phyloP scores from a whole-genome alignment of 2,329 filamentous ascomycete genomes.

The Harringtonia lauricola region DNA sequence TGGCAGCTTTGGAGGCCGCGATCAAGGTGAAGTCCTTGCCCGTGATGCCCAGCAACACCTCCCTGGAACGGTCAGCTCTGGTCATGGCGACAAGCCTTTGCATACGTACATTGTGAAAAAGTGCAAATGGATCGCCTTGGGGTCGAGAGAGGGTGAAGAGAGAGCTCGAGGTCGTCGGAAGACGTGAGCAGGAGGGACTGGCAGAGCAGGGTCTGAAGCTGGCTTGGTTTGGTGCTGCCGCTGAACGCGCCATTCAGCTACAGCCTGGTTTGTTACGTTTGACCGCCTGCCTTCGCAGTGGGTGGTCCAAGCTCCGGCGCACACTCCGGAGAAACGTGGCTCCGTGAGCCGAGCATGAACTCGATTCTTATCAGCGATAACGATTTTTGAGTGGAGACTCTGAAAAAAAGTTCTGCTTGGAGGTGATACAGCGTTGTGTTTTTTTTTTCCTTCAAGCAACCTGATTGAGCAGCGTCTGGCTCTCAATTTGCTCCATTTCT shows the following conservation, averaged over 20 bases:
- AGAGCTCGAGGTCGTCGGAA: not conserved
- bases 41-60: conserved; percentile 94
- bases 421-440: not conserved
- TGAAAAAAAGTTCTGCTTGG: conserved; percentile 9
- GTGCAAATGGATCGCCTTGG: not conserved
- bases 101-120: not conserved
- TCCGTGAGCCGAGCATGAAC: conserved; percentile 1
- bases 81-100: not conserved
- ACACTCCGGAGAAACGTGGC: conserved; percentile 10
- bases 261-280: conserved; percentile 22
- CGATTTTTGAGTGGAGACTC: conserved; percentile 10
- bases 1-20: conserved; percentile 93
- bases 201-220: too few relatives aligned
- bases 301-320: conserved; percentile 4
- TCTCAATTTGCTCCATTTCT: not conserved
- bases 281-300: conserved; percentile 8
- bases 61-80: conserved; percentile 44
- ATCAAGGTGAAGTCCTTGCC: conserved; percentile 99
- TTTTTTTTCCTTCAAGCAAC: too few relatives aligned
- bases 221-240: too few relatives aligned
- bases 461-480: not conserved
- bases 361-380: conserved; percentile 8
- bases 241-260: conserved; percentile 24
- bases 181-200: too few relatives aligned
- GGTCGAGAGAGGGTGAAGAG: too few relatives aligned